Base-by-base conservation (phyloP, 1,284 basidiomycete species). In the Ganoderma leucocontextum region DNA sequence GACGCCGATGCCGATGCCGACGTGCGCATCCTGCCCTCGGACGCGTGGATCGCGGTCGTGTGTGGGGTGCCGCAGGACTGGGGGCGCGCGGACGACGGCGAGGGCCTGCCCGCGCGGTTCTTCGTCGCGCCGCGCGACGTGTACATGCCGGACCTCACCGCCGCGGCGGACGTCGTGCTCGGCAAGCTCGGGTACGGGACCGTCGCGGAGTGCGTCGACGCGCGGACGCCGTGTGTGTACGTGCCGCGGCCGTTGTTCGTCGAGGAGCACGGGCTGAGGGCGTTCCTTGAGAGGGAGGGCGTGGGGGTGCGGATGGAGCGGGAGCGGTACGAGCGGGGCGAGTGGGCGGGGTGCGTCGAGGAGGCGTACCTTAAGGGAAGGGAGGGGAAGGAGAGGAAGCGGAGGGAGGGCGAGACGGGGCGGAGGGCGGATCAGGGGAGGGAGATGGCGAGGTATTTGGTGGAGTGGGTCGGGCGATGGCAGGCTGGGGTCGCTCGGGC, bases 91-190 rank as follows among this genome's bases (percentile, higher is more conserved):
- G 79, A 82, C 15, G 41, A 42, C 38, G 81, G 80, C 12, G 81
- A 82, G 59, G 82, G 81, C 53, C 77, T 93, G 15, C 92, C 92
- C 0, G 85, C 88, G 25, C 84, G 85, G n/a, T 93, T 94, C 79
- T 94, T 87, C 74, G 86, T 93, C 53, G 91, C 91, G 7, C 91
- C 91, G 41, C 84, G 82, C 77, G 87, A 92, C 74, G 87, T 93
- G 47, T 93, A 93, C 78, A 93, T 95, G 88, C 92, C 92, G 10
- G 91, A 94, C 78, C 76, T 95, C 70, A 93, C 89, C 33, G 91
- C 91, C 1, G 83, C 88, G 6, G 89, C 85, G 8, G 91, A 94
- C 76, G 91, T 92, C n/a, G 80, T 94, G 13, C 82, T 95, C 41
- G 92, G 92, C 33, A 95, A 94, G 79, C 79, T 95, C 74, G 90